Evolutionary conservation across 2,329 filamentous ascomycete genomes (phyloP).

Genomic region (Botrytis byssoidea): DNA sequence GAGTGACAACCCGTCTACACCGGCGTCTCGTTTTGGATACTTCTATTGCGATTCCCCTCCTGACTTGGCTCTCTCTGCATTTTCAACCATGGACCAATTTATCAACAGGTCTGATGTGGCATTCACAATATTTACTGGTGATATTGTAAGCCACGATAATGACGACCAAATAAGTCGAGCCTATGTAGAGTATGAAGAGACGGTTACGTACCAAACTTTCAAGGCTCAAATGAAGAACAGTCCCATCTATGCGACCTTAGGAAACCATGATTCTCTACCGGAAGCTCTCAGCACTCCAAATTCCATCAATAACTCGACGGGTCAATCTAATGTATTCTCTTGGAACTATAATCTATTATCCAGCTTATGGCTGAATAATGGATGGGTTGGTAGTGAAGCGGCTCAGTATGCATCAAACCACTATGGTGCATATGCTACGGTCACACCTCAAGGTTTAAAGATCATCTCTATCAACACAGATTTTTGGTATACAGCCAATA

Average conservation of each 20-base stretch:
- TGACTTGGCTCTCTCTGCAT: slow-evolving; percentile 21
- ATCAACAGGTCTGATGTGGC: slow-evolving; percentile 23
- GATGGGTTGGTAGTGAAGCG: slow-evolving; percentile 32
- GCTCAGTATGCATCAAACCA: slow-evolving; percentile 33
- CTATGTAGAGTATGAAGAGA: slow-evolving; percentile 37
- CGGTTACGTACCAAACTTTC: slow-evolving; percentile 33
- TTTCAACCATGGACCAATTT: slow-evolving; percentile 23
- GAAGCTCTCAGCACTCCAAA: slow-evolving; percentile 13
- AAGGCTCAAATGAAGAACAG: slow-evolving; percentile 32
- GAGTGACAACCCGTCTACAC: slow-evolving; percentile 7
- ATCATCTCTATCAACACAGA: slow-evolving; percentile 37
- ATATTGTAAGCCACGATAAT: slow-evolving; percentile 37
- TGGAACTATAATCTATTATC: slow-evolving; percentile 23
- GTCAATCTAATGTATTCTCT: slow-evolving; percentile 19
- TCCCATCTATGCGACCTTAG: slow-evolving; percentile 35
- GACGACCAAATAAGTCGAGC: slow-evolving; percentile 33
- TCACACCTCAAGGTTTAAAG: slow-evolving; percentile 26
- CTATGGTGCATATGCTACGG: slow-evolving; percentile 27
- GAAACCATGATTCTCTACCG: slow-evolving; percentile 33
- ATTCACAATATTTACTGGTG: slow-evolving; percentile 39
- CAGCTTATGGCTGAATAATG: slow-evolving; percentile 26
- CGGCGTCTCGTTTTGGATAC: slow-evolving; percentile 20
- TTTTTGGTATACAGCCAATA: slow-evolving; percentile 36
- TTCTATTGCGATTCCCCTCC: slow-evolving; percentile 22
- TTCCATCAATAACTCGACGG: slow-evolving; percentile 8